Percentiles rank a stretch among this genome's conserved stretches.
phyloP scores from a whole-genome alignment of 768 basidiomycete genomes.

The Rhizopogon roseolus region DNA sequence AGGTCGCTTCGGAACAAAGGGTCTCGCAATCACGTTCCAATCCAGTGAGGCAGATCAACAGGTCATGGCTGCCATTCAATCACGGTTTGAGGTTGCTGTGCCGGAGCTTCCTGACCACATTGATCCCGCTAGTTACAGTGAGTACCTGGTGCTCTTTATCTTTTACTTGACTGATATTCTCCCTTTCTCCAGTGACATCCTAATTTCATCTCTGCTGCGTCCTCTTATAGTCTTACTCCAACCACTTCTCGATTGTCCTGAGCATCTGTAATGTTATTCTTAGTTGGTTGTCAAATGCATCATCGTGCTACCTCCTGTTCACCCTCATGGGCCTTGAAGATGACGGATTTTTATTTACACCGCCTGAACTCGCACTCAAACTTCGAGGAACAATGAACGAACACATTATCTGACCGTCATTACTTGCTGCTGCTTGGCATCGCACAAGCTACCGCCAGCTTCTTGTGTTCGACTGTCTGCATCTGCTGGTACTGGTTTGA shows the following conservation, averaged over 20 bases:
- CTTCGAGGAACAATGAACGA: too few relatives aligned
- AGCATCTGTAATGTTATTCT: constrained; percentile 19
- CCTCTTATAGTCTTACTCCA: neutral
- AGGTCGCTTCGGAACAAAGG: constrained; percentile 98
- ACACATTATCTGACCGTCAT: too few relatives aligned
- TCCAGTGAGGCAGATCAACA: constrained; percentile 89
- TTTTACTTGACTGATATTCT: neutral
- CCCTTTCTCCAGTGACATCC: constrained; percentile 34
- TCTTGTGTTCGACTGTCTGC: too few relatives aligned
- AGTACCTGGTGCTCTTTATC: constrained; percentile 27
- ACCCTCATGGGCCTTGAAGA: neutral
- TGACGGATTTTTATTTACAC: too few relatives aligned
- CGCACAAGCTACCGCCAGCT: too few relatives aligned
- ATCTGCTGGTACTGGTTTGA: too few relatives aligned
- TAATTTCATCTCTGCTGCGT: constrained; percentile 24
- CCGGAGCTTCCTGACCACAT: constrained; percentile 92
- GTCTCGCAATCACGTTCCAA: constrained; percentile 96
- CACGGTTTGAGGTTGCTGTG: constrained; percentile 95
- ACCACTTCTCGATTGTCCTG: constrained; percentile 1
- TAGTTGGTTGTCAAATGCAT: constrained; percentile 2
- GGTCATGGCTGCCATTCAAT: constrained; percentile 93
- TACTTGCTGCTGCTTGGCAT: too few relatives aligned
- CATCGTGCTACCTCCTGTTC: neutral
- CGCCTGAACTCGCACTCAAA: too few relatives aligned
- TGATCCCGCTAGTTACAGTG: constrained; percentile 93